Conservation (phyloP, 768 basidiomycete genomes). For the Mycena rebaudengoi region DNA sequence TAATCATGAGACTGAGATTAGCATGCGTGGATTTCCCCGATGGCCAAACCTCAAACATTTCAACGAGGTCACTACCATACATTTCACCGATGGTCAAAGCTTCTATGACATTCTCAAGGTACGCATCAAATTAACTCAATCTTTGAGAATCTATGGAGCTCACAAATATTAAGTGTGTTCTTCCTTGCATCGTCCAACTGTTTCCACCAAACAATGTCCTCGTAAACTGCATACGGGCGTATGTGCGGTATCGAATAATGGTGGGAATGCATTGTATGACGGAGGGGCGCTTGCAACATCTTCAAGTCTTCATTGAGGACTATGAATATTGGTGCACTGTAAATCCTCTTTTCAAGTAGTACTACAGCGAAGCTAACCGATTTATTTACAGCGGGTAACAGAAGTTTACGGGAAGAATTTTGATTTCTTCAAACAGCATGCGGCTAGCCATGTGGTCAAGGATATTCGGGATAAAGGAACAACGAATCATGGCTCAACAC, state of each 20-base stretch:
- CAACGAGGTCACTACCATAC: background rate
- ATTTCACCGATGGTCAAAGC: no score
- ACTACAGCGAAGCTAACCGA: background rate
- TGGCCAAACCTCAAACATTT: conserved; percentile 1
- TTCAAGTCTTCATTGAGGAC: background rate
- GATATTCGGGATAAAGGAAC: background rate
- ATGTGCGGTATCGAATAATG: background rate
- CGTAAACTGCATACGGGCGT: background rate
- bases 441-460: background rate
- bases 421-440: background rate
- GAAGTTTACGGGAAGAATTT: background rate
- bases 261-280: background rate
- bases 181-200: background rate
- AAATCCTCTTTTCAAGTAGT: background rate
- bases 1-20: background rate
- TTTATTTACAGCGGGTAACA: background rate
- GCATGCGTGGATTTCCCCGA: background rate
- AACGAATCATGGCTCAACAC: background rate
- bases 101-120: conserved; percentile 7
- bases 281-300: background rate
- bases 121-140: background rate
- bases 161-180: conserved; percentile 2
- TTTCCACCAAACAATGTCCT: background rate
- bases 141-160: no score
- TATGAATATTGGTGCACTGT: background rate